Conservation (phyloP, 2,329 filamentous ascomycete genomes). For the Cadophora gregata region DNA sequence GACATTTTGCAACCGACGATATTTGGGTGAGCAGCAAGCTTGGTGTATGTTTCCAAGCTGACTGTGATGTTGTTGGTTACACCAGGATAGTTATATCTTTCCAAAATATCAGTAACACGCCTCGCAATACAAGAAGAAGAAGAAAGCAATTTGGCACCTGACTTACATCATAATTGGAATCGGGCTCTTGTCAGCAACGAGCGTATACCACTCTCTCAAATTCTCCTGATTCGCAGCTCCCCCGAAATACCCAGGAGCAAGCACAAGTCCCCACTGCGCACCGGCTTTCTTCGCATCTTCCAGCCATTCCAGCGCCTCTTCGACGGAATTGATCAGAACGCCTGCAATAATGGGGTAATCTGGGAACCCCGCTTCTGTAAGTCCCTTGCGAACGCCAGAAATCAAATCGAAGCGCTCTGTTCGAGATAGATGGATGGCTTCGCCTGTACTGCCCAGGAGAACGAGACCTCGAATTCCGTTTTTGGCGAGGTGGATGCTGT, state of each 20-base stretch:
- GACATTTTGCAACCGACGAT: constrained; percentile 73
- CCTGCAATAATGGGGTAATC: constrained; percentile 65
- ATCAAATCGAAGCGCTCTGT: constrained; percentile 60
- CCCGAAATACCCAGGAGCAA: constrained; percentile 69
- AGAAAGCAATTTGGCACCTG: no score
- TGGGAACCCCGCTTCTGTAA: constrained; percentile 58
- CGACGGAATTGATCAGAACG: constrained; percentile 60
- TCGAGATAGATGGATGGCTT: constrained; percentile 63
- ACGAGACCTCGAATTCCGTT: constrained; percentile 65
- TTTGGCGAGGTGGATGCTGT: constrained; percentile 62
- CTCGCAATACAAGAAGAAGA: neutral
- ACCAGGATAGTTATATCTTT: constrained; percentile 60
- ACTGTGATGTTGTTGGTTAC: constrained; percentile 68
- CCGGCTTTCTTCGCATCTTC: constrained; percentile 57
- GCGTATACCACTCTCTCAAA: constrained; percentile 62
- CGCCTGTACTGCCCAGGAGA: constrained; percentile 65
- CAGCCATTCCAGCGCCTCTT: constrained; percentile 58
- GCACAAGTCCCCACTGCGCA: constrained; percentile 67
- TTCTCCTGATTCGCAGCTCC: constrained; percentile 60
- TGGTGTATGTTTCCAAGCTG: constrained; percentile 59
- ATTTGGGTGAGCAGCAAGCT: constrained; percentile 64
- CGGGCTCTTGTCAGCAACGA: constrained; percentile 62
- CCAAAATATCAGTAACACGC: neutral
- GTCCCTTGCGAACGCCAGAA: constrained; percentile 56
- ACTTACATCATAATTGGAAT: constrained; percentile 66